These are phyloP conservation scores for Clavispora fructus DNA, from an alignment of 805 yeast species.

Conservation along the genomic window DNA sequence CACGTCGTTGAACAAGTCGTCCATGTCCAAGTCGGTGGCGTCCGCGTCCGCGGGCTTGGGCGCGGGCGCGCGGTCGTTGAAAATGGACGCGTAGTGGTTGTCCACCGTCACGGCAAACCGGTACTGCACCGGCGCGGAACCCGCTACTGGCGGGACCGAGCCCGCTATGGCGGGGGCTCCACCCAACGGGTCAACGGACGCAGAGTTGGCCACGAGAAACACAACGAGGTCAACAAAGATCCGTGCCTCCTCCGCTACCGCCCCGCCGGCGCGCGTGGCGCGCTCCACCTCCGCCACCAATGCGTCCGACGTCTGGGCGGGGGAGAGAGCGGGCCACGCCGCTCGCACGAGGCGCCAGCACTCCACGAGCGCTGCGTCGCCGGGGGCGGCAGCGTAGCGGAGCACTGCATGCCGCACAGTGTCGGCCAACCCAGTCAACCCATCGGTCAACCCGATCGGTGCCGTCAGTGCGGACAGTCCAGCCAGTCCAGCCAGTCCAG, in stretches of 20 bases:
- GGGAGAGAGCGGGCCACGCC: background rate
- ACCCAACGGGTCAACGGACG: too few species aligned
- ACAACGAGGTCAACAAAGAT: conserved; percentile 7
- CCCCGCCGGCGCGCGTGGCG: background rate
- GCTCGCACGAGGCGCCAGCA: background rate
- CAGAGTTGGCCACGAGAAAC: conserved; percentile 3
- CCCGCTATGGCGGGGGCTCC: background rate
- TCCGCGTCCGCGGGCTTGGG: conserved; percentile 5
- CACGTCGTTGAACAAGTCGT: conserved; percentile 15
- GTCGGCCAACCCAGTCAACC: background rate
- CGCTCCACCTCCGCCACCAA: background rate
- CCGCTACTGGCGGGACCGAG: background rate
- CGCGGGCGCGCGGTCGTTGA: conserved; percentile 5
- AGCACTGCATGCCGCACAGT: background rate
- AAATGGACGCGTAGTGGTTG: conserved; percentile 12
- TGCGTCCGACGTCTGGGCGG: background rate
- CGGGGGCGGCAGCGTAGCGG: background rate
- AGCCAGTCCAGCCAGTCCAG: too few species aligned
- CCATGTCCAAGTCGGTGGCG: conserved; percentile 15
- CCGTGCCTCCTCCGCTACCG: conserved; percentile 8
- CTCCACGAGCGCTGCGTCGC: background rate
- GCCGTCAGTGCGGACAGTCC: too few species aligned
- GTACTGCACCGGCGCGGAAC: background rate
- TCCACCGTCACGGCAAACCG: conserved; percentile 7
- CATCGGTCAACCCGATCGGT: too few species aligned